Percentiles rank a stretch among this genome's conserved stretches.
Evolutionary conservation across 257 asterid species (phyloP).

Genomic region (Solanum megistacrolobum): DNA sequence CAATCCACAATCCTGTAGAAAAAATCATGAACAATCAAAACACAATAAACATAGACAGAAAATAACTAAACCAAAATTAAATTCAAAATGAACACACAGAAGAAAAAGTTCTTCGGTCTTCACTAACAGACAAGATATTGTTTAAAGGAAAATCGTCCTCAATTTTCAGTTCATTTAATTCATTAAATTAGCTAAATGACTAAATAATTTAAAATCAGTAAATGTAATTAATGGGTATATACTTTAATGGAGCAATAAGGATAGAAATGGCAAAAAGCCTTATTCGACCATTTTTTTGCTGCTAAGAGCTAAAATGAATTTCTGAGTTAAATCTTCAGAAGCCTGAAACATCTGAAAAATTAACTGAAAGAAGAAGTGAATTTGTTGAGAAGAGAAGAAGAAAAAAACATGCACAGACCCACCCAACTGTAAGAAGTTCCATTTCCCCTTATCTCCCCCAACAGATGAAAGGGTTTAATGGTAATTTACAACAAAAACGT

Average conservation of each 20-base stretch:
- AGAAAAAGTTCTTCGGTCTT: neutral
- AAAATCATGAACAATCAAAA: neutral
- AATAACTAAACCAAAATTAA: neutral
- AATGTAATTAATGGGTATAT: neutral
- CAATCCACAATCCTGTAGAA: conserved; percentile 12
- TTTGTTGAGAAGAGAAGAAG: neutral
- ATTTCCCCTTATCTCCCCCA: neutral
- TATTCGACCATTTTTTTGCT: neutral
- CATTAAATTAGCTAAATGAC: neutral
- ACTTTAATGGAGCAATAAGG: neutral
- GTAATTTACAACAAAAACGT: neutral
- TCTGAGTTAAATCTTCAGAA: neutral
- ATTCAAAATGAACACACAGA: neutral
- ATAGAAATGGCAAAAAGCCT: neutral
- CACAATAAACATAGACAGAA: neutral
- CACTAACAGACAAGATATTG: neutral
- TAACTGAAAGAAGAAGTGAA: neutral
- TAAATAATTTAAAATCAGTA: neutral
- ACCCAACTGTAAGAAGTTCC: neutral
- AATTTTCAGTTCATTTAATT: neutral
- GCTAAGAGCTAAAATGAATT: neutral
- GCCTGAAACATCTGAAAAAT: neutral
- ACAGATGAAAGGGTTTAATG: neutral
- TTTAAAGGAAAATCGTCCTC: neutral
- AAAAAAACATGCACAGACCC: neutral